phyloP scores from a whole-genome alignment of 306 rosid species.

The Spatholobus suberectus region DNA sequence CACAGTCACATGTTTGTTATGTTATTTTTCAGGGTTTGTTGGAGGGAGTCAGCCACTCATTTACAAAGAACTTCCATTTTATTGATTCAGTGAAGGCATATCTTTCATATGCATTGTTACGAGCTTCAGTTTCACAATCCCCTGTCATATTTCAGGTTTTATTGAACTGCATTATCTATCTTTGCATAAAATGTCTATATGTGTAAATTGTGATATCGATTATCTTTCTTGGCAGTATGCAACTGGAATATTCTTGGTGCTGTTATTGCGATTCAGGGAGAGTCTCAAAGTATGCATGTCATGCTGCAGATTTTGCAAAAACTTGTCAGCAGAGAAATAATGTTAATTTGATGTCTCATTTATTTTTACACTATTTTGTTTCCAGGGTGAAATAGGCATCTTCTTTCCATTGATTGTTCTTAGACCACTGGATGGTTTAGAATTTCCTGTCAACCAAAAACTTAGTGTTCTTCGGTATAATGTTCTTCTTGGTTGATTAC shows the following conservation, averaged over 20 bases:
- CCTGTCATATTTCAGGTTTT: constrained; percentile 96
- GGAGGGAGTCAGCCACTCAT: constrained; percentile 95
- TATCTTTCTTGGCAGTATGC: constrained; percentile 82
- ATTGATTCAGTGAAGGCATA: constrained; percentile 99
- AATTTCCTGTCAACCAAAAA: constrained; percentile 83
- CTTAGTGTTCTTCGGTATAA: constrained; percentile 90
- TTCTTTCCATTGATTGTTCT: constrained; percentile 96
- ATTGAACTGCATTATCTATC: constrained; percentile 24
- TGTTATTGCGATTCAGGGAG: constrained; percentile 94
- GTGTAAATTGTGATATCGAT: constrained; percentile 35
- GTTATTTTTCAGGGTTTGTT: constrained; percentile 80
- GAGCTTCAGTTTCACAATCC: constrained; percentile 96
- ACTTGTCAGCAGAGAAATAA: constrained; percentile 30
- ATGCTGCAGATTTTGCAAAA: constrained; percentile 41
- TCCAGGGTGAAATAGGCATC: constrained; percentile 98
- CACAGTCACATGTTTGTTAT: constrained; percentile 27
- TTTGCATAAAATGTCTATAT: constrained; percentile 17
- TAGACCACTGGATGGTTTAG: constrained; percentile 87
- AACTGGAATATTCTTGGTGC: constrained; percentile 90
- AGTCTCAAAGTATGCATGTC: constrained; percentile 87
- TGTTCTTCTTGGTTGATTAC: constrained; percentile 44
- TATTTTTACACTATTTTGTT: constrained; percentile 41
- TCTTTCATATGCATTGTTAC: constrained; percentile 93
- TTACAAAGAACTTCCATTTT: constrained; percentile 94
- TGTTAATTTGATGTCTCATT: constrained; percentile 42